Percentiles rank a stretch among this genome's conserved stretches.
Conservation (phyloP, 495 filamentous ascomycete species). For the Parathielavia appendiculata region DNA sequence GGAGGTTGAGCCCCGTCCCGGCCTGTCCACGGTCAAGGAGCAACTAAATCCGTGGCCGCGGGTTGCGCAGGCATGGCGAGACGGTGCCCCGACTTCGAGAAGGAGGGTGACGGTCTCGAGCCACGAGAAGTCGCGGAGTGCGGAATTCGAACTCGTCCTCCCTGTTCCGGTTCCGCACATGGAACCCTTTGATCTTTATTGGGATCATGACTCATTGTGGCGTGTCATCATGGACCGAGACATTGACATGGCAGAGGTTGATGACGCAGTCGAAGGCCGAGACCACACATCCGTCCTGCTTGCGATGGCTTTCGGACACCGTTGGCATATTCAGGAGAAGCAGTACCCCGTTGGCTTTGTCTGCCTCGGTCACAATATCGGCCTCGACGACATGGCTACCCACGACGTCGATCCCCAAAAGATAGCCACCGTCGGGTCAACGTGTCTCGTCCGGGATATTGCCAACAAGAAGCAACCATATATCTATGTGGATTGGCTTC, state of each 20-base stretch:
- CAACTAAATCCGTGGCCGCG: conserved; percentile 63
- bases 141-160: conserved; percentile 44
- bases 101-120: conserved; percentile 31
- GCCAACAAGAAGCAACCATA: conserved; percentile 25
- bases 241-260: conserved; percentile 10
- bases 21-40: conserved; percentile 49
- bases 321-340: conserved; percentile 29
- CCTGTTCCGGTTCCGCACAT: conserved; percentile 43
- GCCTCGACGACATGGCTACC: conserved; percentile 15
- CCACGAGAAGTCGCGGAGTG: conserved; percentile 25
- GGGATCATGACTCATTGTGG: conserved; percentile 43
- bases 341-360: conserved; percentile 40
- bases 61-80: conserved; percentile 52
- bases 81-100: conserved; percentile 24
- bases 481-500: conserved; percentile 31
- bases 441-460: conserved; percentile 34
- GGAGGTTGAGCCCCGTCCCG: conserved; percentile 41
- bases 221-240: conserved; percentile 35
- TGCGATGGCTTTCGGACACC: conserved; percentile 45
- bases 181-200: conserved; percentile 44
- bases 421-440: conserved; percentile 13
- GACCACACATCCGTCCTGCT: conserved; percentile 47
- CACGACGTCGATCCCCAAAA: conserved; percentile 11
- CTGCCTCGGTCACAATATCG: conserved; percentile 19
- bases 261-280: conserved; percentile 23